Conservation (phyloP, 169 alveolate species). For the Cryptosporidium meleagridis region DNA sequence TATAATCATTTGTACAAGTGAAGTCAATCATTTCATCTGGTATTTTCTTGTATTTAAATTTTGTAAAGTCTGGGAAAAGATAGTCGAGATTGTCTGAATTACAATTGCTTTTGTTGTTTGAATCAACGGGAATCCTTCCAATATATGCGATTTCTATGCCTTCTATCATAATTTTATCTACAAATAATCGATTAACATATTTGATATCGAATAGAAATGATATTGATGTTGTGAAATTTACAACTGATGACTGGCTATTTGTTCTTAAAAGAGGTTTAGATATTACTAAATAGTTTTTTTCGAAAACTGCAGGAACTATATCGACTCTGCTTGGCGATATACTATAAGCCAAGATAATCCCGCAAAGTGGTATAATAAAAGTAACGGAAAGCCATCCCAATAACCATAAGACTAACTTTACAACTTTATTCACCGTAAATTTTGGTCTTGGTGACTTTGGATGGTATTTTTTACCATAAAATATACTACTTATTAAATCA, state of each 20-base stretch:
- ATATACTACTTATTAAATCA: slow-evolving; percentile 55
- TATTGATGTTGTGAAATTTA: slow-evolving; percentile 32
- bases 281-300: slow-evolving; percentile 27
- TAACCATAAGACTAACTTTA: slow-evolving; percentile 10
- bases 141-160: slow-evolving; percentile 61
- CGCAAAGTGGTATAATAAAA: slow-evolving; percentile 49
- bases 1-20: slow-evolving; percentile 37
- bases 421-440: background rate
- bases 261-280: slow-evolving; percentile 43
- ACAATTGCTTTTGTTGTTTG: slow-evolving; percentile 5
- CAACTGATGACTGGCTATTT: slow-evolving; percentile 9
- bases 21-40: slow-evolving; percentile 45
- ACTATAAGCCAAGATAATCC: slow-evolving; percentile 32
- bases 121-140: slow-evolving; percentile 27
- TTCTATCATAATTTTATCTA: slow-evolving; percentile 29
- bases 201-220: slow-evolving; percentile 47
- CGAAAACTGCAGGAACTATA: slow-evolving; percentile 52
- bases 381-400: slow-evolving; percentile 54
- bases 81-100: slow-evolving; percentile 42
- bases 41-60: slow-evolving; percentile 1
- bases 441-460: slow-evolving; percentile 14
- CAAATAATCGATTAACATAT: slow-evolving; percentile 33
- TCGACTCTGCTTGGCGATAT: slow-evolving; percentile 59
- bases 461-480: slow-evolving; percentile 35
- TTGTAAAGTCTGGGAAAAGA: slow-evolving; percentile 35